Base-by-base conservation (phyloP, 78 protist species). In the Andalucia godoyi region DNA sequence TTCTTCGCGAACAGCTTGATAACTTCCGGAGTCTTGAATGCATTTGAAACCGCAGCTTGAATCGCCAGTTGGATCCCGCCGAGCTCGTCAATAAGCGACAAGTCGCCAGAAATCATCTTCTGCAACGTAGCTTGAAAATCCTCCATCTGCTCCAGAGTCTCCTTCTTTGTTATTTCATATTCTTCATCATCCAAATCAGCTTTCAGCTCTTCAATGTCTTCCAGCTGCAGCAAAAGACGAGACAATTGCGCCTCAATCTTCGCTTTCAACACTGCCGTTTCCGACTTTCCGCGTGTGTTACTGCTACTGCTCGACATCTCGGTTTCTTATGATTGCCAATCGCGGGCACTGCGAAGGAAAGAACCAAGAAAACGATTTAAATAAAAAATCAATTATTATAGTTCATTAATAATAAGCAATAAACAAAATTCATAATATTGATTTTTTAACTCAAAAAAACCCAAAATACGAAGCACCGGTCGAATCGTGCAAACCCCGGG, bases 1-100 rank as follows among this genome's bases (percentile, higher is more conserved):
- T 76, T 66, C 57, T 83, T 79, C 12, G 92, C 92, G 45, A 86
- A 86, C 47, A 86, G 23, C 27, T 74, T 66, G 46, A 86, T 82
- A 60, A 86, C 86, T 41, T 82, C 92, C 37, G 92, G 88, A 4
- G 92, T 86, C 49, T 80, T 58, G 72, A 86, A 86, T 15, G 92
- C 92, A 12, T 79, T 36, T 5, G 74, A 47, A 12, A 86, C 58
- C 8, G 92, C 80, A 2, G 92, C 92, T 61, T 82, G 87, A 53
- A 86, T 69, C 18, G 92, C 92, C 49, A 85, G 53, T 32, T 68
- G 81, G 34, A 80, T 75, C 18, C 65, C 25, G 36, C 86, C 80
- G 25, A 86, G 36, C 50, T 74, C 74, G 25, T 75, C 70, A 15
- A 86, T 86, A 10, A 86, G 79, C 34, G 89, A 55, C 81, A 86